A percentile compares a stretch with the other conserved stretches of the same genome.
phyloP scores from a whole-genome alignment of 257 asterid genomes.

The Nicotiana obtusifolia region DNA sequence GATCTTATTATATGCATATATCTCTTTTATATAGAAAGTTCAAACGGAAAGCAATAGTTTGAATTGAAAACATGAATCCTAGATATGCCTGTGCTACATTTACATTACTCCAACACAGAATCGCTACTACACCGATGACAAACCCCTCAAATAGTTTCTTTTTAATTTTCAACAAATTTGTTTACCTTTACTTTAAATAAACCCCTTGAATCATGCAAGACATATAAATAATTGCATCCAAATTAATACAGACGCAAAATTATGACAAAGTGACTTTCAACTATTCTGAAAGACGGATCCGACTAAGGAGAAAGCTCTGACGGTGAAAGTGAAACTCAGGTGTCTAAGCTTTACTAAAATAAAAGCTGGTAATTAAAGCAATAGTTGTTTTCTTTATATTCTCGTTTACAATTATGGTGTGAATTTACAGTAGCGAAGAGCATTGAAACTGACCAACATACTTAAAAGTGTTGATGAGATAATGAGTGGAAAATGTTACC shows the following conservation, averaged over 20 bases:
- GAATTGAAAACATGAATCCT: too few species aligned
- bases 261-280: background rate
- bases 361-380: too few species aligned
- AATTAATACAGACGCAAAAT: too few species aligned
- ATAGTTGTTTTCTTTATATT: background rate
- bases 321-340: too few species aligned
- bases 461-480: background rate
- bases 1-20: too few species aligned
- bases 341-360: too few species aligned
- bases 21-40: too few species aligned
- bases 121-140: background rate
- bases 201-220: too few species aligned
- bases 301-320: background rate
- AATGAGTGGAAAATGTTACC: conserved; percentile 1
- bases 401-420: background rate
- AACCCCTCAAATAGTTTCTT: background rate
- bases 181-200: background rate
- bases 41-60: too few species aligned
- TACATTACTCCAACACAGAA: background rate
- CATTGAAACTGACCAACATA: background rate
- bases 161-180: background rate
- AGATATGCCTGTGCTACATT: too few species aligned
- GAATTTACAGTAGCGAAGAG: background rate
- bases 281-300: background rate
- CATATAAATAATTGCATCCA: background rate